A percentile compares a stretch with the other conserved stretches of the same genome.
Evolutionary conservation across 1,139 yeast genomes (phyloP).

Genomic region (Arxiozyma telluris): DNA sequence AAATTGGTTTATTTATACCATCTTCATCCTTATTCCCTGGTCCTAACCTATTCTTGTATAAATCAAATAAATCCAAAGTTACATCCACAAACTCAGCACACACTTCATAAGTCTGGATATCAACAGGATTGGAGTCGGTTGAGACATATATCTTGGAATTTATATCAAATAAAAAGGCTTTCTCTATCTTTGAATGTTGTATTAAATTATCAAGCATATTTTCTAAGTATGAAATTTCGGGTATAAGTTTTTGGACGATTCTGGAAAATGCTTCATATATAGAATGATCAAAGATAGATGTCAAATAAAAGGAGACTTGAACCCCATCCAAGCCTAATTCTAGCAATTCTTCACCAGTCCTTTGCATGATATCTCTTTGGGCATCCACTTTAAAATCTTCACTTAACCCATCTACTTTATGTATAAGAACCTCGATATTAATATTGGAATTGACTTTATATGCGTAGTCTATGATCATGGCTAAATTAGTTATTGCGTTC

Average conservation of each 20-base stretch:
- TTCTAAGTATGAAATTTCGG: slow-evolving; percentile 82
- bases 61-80: slow-evolving; percentile 75
- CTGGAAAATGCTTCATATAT: slow-evolving; percentile 92
- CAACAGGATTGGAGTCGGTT: slow-evolving; percentile 92
- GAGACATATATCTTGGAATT: slow-evolving; percentile 94
- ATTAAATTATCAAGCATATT: slow-evolving; percentile 82
- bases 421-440: slow-evolving; percentile 86
- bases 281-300: slow-evolving; percentile 91
- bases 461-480: slow-evolving; percentile 83
- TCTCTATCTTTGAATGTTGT: slow-evolving; percentile 83
- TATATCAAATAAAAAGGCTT: slow-evolving; percentile 84
- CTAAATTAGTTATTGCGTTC: slow-evolving; percentile 80
- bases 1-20: slow-evolving; percentile 5
- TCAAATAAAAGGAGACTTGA: slow-evolving; percentile 80
- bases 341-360: slow-evolving; percentile 84
- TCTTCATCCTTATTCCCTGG: slow-evolving; percentile 11
- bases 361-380: slow-evolving; percentile 91
- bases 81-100: slow-evolving; percentile 97
- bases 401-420: slow-evolving; percentile 87
- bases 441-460: slow-evolving; percentile 77
- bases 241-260: slow-evolving; percentile 82
- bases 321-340: slow-evolving; percentile 89
- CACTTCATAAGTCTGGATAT: slow-evolving; percentile 88
- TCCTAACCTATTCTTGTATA: slow-evolving; percentile 40
- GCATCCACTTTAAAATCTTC: slow-evolving; percentile 93